These are phyloP conservation scores for Alternaria dauci DNA, from an alignment of 2,329 filamentous ascomycete genomes.

Conservation along the genomic window DNA sequence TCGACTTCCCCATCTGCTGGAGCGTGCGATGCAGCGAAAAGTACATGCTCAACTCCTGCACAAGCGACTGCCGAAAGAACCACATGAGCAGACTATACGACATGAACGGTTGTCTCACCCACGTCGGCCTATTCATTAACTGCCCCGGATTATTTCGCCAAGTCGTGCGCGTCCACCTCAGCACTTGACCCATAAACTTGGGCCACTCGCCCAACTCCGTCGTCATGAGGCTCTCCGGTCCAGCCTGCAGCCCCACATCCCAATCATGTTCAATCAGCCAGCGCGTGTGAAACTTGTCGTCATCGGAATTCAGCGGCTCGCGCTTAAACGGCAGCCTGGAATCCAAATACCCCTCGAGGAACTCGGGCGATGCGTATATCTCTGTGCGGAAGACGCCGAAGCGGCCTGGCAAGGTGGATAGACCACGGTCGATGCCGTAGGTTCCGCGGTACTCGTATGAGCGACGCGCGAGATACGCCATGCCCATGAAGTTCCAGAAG, in stretches of 20 bases:
- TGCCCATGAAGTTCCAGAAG: background rate
- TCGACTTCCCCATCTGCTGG: no score
- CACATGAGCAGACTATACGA: background rate
- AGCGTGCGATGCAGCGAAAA: background rate
- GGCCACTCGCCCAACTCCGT: background rate
- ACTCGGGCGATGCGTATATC: no score
- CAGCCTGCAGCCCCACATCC: background rate
- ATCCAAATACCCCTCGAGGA: no score
- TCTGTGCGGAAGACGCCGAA: no score
- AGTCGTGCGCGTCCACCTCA: background rate
- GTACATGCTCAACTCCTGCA: background rate
- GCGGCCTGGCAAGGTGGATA: background rate
- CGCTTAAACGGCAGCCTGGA: no score
- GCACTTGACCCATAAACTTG: background rate
- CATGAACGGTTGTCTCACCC: background rate
- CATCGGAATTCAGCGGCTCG: no score
- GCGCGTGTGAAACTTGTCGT: background rate
- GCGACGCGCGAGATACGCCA: slow-evolving; percentile 3
- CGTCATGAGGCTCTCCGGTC: background rate
- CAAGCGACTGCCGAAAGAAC: background rate
- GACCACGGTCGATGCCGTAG: slow-evolving; percentile 5
- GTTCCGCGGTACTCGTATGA: slow-evolving; percentile 10
- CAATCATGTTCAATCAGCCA: background rate
- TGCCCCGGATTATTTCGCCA: background rate
- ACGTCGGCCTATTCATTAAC: background rate